phyloP scores from a whole-genome alignment of 352 stramenopile genomes.

The Lagenidium sp. region DNA sequence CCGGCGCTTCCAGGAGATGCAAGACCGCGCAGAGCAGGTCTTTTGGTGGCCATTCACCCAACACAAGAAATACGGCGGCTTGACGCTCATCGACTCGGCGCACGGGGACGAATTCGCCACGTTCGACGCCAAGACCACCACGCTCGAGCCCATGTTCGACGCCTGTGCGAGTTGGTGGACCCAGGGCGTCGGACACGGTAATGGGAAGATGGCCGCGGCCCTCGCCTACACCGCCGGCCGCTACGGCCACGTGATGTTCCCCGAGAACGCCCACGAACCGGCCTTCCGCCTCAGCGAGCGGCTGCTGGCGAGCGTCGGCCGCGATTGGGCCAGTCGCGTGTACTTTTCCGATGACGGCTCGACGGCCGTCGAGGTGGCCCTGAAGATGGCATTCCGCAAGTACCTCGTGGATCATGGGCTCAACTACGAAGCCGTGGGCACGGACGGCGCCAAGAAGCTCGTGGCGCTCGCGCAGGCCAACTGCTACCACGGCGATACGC shows the following conservation, averaged over 20 bases:
- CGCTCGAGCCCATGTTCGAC: constrained; percentile 73
- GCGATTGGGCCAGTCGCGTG: constrained; percentile 78
- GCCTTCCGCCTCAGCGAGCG: constrained; percentile 71
- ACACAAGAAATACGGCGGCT: constrained; percentile 73
- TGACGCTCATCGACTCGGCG: constrained; percentile 87
- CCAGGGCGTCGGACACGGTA: constrained; percentile 86
- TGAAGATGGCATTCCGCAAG: constrained; percentile 91
- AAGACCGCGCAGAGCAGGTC: constrained; percentile 47
- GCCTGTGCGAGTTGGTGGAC: constrained; percentile 92
- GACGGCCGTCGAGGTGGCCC: constrained; percentile 84
- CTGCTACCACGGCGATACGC: constrained; percentile 90
- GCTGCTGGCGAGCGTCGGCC: constrained; percentile 67
- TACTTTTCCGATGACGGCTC: constrained; percentile 91
- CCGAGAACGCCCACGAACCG: constrained; percentile 84
- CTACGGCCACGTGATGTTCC: constrained; percentile 92
- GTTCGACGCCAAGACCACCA: constrained; percentile 36
- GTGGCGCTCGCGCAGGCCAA: constrained; percentile 80
- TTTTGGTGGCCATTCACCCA: constrained; percentile 94
- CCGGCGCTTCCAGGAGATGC: constrained; percentile 43
- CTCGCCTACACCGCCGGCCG: constrained; percentile 84
- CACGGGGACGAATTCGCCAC: constrained; percentile 82
- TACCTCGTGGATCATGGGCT: constrained; percentile 60
- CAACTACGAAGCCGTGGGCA: constrained; percentile 30
- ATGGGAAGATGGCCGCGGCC: constrained; percentile 80
- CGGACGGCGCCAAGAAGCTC: constrained; percentile 32